These are phyloP conservation scores for Lentinula novae-zelandiae DNA, from an alignment of 1,284 basidiomycete species.

Conservation along the genomic window DNA sequence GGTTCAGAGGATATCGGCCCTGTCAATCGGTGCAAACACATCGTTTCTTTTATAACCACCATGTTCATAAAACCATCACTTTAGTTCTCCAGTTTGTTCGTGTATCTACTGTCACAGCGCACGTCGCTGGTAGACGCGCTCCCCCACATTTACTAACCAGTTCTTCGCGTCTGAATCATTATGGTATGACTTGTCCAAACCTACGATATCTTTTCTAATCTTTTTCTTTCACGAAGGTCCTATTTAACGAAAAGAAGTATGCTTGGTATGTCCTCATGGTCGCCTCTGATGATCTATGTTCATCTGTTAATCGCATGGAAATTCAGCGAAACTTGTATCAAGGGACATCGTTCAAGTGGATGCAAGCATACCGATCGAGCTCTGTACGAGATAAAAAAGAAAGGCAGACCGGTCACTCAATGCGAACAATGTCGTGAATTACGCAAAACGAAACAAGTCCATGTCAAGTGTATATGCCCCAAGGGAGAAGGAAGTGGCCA, in stretches of 20 bases:
- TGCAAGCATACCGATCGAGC: constrained; percentile 77
- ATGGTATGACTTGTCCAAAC: constrained; percentile 29
- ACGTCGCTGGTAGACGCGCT: constrained; percentile 42
- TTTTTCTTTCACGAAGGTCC: constrained; percentile 44
- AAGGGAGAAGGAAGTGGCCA: constrained; percentile 26
- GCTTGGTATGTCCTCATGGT: constrained; percentile 53
- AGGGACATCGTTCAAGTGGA: constrained; percentile 76
- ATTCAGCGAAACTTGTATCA: constrained; percentile 75
- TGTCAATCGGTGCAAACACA: constrained; percentile 43
- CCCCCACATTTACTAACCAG: constrained; percentile 27
- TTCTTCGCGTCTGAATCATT: constrained; percentile 16
- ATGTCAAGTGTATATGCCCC: constrained; percentile 64
- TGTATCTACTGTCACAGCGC: constrained; percentile 38
- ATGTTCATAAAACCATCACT: constrained; percentile 39
- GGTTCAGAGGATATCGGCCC: constrained; percentile 1
- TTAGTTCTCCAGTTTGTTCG: constrained; percentile 24
- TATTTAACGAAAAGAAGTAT: constrained; percentile 78
- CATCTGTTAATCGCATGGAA: constrained; percentile 6
- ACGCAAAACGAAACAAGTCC: constrained; percentile 71
- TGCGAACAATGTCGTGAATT: constrained; percentile 75
- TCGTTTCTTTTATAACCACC: constrained; percentile 27
- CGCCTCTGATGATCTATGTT: neutral
- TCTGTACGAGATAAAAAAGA: constrained; percentile 77
- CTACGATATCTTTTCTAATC: neutral
- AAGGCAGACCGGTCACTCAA: constrained; percentile 77